A percentile compares a stretch with the other conserved stretches of the same genome.
Evolutionary conservation across 345 rosid genomes (phyloP).

Genomic region (Citropsis articulata): DNA sequence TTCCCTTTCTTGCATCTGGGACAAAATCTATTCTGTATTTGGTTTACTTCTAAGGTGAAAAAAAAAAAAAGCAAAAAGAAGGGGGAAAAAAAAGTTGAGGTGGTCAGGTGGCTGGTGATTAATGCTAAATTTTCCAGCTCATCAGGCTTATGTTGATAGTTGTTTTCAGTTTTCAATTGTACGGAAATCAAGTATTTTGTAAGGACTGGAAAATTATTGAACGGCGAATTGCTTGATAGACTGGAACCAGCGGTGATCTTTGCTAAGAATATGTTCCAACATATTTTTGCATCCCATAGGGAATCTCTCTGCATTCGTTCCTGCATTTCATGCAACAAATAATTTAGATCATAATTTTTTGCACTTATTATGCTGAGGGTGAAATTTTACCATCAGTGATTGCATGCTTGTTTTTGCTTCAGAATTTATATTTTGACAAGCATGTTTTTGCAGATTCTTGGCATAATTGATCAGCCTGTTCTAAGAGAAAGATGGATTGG

Average conservation of each 20-base stretch:
- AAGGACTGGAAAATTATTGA: background rate
- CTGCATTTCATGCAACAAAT: background rate
- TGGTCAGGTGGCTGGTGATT: background rate
- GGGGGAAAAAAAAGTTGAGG: background rate
- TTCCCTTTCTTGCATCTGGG: background rate
- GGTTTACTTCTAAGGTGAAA: background rate
- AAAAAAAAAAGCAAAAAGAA: background rate
- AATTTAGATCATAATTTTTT: background rate
- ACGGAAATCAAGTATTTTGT: background rate
- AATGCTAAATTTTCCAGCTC: background rate
- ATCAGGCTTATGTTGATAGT: constrained; percentile 1
- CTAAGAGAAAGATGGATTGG: constrained; percentile 94
- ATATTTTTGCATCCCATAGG: background rate
- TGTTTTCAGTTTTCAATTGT: background rate
- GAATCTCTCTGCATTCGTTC: background rate
- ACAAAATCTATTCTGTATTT: background rate
- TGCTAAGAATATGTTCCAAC: background rate
- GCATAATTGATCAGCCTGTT: constrained; percentile 87
- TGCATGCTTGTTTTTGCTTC: background rate
- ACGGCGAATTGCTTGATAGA: background rate
- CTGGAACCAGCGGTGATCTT: background rate
- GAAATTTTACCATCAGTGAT: background rate
- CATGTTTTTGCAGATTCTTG: constrained; percentile 64
- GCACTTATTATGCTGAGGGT: background rate
- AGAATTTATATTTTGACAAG: background rate